A percentile compares a stretch with the other conserved stretches of the same genome.
Evolutionary conservation across 2,329 filamentous ascomycete species (phyloP).

Genomic region (Xylaria sp.): DNA sequence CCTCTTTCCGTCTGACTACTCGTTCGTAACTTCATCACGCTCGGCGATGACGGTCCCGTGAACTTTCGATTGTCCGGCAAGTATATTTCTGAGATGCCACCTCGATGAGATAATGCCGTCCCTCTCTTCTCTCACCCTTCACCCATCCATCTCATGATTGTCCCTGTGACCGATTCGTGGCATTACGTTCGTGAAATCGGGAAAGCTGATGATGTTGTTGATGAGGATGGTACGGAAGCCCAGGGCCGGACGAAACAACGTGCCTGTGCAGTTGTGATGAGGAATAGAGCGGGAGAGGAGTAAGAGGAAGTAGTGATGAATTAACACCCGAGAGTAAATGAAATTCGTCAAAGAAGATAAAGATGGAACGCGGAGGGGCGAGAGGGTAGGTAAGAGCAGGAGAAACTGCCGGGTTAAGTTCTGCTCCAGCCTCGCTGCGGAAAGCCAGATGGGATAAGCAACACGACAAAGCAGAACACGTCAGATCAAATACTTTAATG

Average conservation of each 20-base stretch:
- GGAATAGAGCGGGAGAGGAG: neutral
- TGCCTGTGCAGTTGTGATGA: neutral
- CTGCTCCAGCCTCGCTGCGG: neutral
- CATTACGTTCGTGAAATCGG: neutral
- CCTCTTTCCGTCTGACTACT: neutral
- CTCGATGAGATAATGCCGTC: no score
- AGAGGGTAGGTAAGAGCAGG: neutral
- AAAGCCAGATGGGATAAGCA: neutral
- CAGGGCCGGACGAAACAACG: neutral
- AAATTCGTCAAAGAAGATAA: neutral
- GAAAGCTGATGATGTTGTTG: neutral
- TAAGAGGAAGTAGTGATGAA: neutral
- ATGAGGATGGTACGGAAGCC: neutral
- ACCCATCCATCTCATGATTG: no score
- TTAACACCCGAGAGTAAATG: neutral
- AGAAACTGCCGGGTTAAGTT: neutral
- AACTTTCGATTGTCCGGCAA: no score
- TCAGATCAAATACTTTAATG: neutral
- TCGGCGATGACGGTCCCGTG: neutral
- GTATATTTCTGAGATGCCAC: neutral
- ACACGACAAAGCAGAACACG: neutral
- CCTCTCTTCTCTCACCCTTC: no score
- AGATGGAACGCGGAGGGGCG: neutral
- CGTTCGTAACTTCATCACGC: neutral
- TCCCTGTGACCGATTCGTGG: neutral